Evolutionary conservation across 345 rosid species (phyloP).

Genomic region (Stellera chamaejasme): DNA sequence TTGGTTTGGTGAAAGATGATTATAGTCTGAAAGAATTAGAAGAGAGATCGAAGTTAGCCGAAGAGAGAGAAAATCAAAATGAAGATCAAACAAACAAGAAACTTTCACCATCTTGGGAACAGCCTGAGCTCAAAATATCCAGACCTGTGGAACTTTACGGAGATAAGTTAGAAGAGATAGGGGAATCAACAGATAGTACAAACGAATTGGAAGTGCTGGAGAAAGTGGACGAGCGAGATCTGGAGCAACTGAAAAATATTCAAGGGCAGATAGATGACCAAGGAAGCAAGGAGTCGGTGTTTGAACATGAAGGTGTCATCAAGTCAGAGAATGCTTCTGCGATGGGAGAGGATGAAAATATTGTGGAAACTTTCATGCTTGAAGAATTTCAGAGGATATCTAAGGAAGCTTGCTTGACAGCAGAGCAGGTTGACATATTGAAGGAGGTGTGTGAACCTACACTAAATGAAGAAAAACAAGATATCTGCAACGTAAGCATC

Average conservation of each 20-base stretch:
- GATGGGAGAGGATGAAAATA: constrained; percentile 16
- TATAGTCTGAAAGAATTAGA: constrained; percentile 16
- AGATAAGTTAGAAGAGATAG: constrained; percentile 26
- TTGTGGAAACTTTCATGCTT: constrained; percentile 12
- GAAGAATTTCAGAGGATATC: constrained; percentile 17
- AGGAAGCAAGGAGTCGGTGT: constrained; percentile 13
- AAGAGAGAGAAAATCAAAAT: constrained; percentile 24
- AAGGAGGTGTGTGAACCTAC: constrained; percentile 13
- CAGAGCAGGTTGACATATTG: constrained; percentile 11
- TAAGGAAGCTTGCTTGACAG: constrained; percentile 20
- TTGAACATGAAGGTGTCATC: constrained; percentile 15
- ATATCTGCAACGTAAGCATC: constrained; percentile 9
- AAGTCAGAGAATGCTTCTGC: constrained; percentile 14
- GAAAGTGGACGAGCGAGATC: constrained; percentile 11
- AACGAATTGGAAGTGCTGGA: constrained; percentile 19
- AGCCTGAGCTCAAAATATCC: constrained; percentile 10
- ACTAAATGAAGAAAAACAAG: constrained; percentile 19
- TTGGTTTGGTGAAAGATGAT: constrained; percentile 25
- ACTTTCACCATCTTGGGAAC: constrained; percentile 20
- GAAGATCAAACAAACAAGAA: constrained; percentile 20
- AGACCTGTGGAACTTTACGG: constrained; percentile 17
- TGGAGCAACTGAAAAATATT: constrained; percentile 12
- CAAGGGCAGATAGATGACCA: constrained; percentile 8
- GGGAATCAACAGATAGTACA: constrained; percentile 22
- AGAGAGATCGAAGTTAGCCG: constrained; percentile 16